Base-by-base conservation (phyloP, 2,329 filamentous ascomycete species). In the Fusarium globosum region DNA sequence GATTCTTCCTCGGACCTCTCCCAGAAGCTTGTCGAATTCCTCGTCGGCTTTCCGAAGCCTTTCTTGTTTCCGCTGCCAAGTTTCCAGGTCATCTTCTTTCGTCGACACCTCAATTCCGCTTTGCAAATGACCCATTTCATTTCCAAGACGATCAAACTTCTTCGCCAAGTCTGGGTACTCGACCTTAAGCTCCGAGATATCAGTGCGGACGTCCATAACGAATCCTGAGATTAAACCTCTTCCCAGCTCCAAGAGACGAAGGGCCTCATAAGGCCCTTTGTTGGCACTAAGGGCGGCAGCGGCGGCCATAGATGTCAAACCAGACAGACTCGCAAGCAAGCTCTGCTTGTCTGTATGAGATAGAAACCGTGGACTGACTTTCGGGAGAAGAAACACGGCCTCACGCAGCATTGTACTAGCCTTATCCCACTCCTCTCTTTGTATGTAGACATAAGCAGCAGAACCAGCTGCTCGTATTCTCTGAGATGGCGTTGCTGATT, bases 201-300 rank as follows among this genome's bases (percentile, higher is more conserved):
- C 48, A 3, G 48, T 23, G 12, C 48, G 33, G 12, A 23, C 15
- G 4, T 52, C 33, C 33, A 36, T 36, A 4, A 52, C 8, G 2
- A 52, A 52, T 2, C 48, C 48, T 21, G 48, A 52, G 3, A 36
- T 52, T 1, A 36, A 4, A 4, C 48, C 48, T 15, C 48, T 35
- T 2, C 48, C 48, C 3, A 26, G 16, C 13, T 52, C 48, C 16
- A 52, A 14, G 13, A 52, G 30, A 0, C 8, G 5, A 1, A 52
- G 16, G 0, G 48, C 48, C 12, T 26, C 30, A 11, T 20, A 36
- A 3, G n/a, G 16, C 0, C 4, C 30, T 15, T 20, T 1, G 1
- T 26, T 20, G 0, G 48, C 30, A 7, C n/a, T 52, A 3, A 52
- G 3, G 0, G 16, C 3, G 2, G 48, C 16, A 15, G 48, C n/a